Percentiles rank a stretch among this genome's conserved stretches.
Conservation (phyloP, 805 yeast species). For the Nakazawaea pomicola region DNA sequence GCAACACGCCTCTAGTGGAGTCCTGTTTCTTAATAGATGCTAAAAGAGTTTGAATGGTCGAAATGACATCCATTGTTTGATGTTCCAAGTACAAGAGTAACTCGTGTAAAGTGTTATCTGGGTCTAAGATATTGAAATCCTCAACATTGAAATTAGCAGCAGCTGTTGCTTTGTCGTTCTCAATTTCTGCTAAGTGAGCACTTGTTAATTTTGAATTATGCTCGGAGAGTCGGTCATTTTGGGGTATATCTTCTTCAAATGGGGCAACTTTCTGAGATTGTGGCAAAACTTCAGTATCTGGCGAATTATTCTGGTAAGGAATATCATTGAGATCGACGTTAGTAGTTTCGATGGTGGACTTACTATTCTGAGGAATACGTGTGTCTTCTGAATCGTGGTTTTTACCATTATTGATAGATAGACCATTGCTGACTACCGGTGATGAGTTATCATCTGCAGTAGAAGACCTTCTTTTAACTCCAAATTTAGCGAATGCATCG, state of each 20-base stretch:
- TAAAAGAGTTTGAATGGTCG: constrained; percentile 80
- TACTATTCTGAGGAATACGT: background rate
- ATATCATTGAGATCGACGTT: constrained; percentile 8
- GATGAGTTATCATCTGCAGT: background rate
- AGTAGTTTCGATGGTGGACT: constrained; percentile 4
- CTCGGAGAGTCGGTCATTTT: constrained; percentile 1
- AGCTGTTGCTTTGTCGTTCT: constrained; percentile 41
- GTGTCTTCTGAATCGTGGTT: too few relatives aligned
- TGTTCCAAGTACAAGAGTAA: constrained; percentile 83
- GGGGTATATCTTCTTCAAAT: too few relatives aligned
- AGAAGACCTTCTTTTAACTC: constrained; percentile 22
- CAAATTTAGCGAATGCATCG: constrained; percentile 26
- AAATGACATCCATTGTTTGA: constrained; percentile 87
- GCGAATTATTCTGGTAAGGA: constrained; percentile 9
- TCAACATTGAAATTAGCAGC: constrained; percentile 64
- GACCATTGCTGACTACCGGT: background rate
- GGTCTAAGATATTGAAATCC: constrained; percentile 75
- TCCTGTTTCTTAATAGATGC: constrained; percentile 73
- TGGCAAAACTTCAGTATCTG: constrained; percentile 3
- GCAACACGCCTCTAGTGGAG: constrained; percentile 68
- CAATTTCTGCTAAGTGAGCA: constrained; percentile 33
- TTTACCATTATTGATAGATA: too few relatives aligned
- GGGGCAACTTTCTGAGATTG: background rate
- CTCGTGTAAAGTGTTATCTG: constrained; percentile 84
- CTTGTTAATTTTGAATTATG: constrained; percentile 16